Evolutionary conservation across 179 eudicot genomes (phyloP).

Genomic region (Kewa caespitosa): DNA sequence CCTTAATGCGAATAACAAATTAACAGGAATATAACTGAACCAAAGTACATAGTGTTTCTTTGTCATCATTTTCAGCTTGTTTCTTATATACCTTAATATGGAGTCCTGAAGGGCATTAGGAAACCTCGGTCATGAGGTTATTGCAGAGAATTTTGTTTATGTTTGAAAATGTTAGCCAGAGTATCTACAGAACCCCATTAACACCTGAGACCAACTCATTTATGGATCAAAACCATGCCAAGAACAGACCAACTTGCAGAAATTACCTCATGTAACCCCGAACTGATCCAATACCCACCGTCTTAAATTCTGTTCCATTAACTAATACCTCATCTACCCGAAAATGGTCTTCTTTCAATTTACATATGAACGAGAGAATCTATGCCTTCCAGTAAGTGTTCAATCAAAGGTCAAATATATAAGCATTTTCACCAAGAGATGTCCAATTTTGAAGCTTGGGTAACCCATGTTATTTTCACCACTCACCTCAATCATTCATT

Average conservation of each 20-base stretch:
- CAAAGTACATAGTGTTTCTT: no score
- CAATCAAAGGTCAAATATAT: background rate
- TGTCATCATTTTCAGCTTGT: background rate
- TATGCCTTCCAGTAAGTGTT: background rate
- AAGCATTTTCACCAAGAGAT: background rate
- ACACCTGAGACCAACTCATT: background rate
- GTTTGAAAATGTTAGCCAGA: background rate
- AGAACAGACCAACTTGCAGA: background rate
- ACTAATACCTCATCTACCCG: background rate
- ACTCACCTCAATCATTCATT: background rate
- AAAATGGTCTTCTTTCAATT: background rate
- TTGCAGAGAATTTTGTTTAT: background rate
- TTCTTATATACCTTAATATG: background rate
- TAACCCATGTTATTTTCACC: background rate
- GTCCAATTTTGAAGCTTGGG: background rate
- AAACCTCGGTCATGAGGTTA: background rate
- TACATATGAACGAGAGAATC: background rate
- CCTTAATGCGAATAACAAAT: no score
- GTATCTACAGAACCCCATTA: background rate
- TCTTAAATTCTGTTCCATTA: background rate
- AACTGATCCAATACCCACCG: background rate
- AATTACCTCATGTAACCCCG: background rate
- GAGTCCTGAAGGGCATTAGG: background rate
- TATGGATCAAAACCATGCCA: background rate
- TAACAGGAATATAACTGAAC: no score